A percentile compares a stretch with the other conserved stretches of the same genome.
These are phyloP conservation scores for Mortierella alpina DNA, from an alignment of 192 early-diverging fungal genomes.

Conservation along the genomic window DNA sequence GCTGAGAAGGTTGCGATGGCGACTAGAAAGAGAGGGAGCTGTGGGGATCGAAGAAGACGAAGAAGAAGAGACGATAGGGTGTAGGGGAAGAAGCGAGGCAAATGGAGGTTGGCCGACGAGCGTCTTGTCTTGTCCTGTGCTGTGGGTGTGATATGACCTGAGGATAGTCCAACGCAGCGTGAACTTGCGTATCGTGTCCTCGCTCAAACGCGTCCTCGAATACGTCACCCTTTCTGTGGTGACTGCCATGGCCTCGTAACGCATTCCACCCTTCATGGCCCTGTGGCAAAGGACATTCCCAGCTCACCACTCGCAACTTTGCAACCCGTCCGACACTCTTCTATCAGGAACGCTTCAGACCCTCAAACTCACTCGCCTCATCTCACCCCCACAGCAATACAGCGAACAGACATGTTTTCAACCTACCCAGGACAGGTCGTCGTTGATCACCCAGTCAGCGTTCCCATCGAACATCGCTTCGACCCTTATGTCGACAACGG, in stretches of 20 bases:
- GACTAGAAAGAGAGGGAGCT: background rate
- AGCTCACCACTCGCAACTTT: background rate
- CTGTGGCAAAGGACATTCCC: background rate
- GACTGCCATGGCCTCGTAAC: conserved; percentile 44
- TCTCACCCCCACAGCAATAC: background rate
- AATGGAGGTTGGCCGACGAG: background rate
- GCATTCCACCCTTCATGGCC: background rate
- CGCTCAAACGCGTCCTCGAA: conserved; percentile 16
- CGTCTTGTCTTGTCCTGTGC: background rate
- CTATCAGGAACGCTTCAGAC: background rate
- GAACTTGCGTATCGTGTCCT: conserved; percentile 4
- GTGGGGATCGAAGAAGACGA: background rate
- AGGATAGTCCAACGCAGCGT: background rate
- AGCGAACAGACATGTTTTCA: conserved; percentile 24
- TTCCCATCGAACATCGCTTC: conserved; percentile 71
- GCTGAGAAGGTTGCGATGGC: background rate
- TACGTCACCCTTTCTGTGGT: conserved; percentile 24
- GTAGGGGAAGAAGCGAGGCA: background rate
- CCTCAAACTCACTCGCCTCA: background rate
- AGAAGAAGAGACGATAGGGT: background rate
- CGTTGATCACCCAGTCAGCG: conserved; percentile 50
- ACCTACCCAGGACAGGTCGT: conserved; percentile 53
- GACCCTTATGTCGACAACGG: conserved; percentile 93
- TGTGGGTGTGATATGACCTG: background rate
- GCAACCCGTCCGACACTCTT: background rate